These are phyloP conservation scores for Isabelozyma pseudorhagii DNA, from an alignment of 805 yeast species.

Conservation along the genomic window DNA sequence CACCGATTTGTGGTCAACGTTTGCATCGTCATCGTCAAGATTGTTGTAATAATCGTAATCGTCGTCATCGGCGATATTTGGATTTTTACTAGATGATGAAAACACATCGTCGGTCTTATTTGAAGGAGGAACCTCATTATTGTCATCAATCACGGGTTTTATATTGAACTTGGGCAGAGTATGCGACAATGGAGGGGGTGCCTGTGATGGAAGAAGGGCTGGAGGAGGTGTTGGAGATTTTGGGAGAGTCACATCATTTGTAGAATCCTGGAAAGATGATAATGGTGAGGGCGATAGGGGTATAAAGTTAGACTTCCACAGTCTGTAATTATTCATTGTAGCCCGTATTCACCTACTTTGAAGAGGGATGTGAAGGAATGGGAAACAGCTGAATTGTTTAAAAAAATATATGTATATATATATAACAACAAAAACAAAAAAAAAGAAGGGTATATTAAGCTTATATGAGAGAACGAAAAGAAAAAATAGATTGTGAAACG, in stretches of 20 bases:
- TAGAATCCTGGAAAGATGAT: conserved; percentile 5
- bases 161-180: background rate
- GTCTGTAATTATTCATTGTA: background rate
- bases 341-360: background rate
- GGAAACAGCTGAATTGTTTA: background rate
- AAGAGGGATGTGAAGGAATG: background rate
- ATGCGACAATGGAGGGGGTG: background rate
- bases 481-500: background rate
- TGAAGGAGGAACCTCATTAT: background rate
- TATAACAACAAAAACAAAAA: background rate
- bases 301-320: conserved; percentile 9
- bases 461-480: background rate
- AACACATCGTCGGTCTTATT: background rate
- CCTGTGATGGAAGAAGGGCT: background rate
- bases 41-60: conserved; percentile 9
- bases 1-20: conserved; percentile 15
- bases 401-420: background rate
- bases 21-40: conserved; percentile 5
- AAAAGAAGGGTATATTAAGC: background rate
- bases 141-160: background rate
- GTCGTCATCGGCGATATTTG: conserved; percentile 3
- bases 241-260: background rate
- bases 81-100: conserved; percentile 1
- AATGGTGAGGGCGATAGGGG: conserved; percentile 27
- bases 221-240: background rate